phyloP scores from a whole-genome alignment of 179 eudicot species.

The Carnegiea gigantea region DNA sequence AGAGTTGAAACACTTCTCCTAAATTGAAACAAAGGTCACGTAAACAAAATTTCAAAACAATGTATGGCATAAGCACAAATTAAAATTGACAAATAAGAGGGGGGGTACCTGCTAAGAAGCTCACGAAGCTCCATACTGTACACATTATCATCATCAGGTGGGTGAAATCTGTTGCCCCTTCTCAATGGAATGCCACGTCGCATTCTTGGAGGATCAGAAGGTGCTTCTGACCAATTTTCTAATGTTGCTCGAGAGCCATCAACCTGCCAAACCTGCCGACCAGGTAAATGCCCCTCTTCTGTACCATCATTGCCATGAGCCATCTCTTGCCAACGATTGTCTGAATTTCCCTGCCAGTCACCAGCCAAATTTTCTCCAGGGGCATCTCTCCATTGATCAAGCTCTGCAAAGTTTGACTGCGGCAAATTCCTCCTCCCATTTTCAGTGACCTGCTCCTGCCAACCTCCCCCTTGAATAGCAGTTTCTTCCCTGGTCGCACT shows the following conservation, averaged over 20 bases:
- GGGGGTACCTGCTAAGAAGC: slow-evolving; percentile 72
- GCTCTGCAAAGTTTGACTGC: slow-evolving; percentile 38
- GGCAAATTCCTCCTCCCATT: slow-evolving; percentile 52
- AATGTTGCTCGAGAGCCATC: slow-evolving; percentile 46
- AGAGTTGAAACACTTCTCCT: slow-evolving; percentile 99
- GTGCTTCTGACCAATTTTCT: slow-evolving; percentile 64
- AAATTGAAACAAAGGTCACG: slow-evolving; percentile 17
- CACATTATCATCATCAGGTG: slow-evolving; percentile 92
- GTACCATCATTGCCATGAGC: slow-evolving; percentile 39
- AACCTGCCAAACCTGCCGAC: slow-evolving; percentile 52
- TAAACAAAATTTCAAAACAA: slow-evolving; percentile 9
- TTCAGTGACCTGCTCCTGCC: slow-evolving; percentile 53
- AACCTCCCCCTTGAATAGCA: slow-evolving; percentile 39
- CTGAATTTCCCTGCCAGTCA: slow-evolving; percentile 51
- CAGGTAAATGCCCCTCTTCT: slow-evolving; percentile 40
- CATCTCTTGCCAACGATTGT: slow-evolving; percentile 47
- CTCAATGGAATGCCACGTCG: slow-evolving; percentile 53
- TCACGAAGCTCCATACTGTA: slow-evolving; percentile 99
- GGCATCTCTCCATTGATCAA: slow-evolving; percentile 54
- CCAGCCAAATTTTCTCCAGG: slow-evolving; percentile 38
- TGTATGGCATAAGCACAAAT: background rate
- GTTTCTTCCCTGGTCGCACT: slow-evolving; percentile 36
- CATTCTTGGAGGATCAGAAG: slow-evolving; percentile 62
- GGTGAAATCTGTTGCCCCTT: slow-evolving; percentile 74
- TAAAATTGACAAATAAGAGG: background rate